Percentiles rank a stretch among this genome's conserved stretches.
These are phyloP conservation scores for thale cress (Arabidopsis thaliana) DNA, from an alignment of 345 rosid genomes.

Conservation along the genomic window DNA sequence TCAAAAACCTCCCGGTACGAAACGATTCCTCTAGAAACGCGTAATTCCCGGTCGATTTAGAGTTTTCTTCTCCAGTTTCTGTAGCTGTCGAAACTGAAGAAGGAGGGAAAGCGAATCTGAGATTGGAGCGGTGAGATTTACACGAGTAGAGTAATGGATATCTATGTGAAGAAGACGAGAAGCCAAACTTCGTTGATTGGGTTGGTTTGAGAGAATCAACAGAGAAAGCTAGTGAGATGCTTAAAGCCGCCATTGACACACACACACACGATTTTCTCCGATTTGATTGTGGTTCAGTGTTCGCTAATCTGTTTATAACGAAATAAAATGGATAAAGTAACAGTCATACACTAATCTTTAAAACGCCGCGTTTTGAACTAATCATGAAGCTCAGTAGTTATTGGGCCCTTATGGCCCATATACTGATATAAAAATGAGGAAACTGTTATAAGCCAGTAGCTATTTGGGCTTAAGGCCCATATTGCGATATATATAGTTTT, in stretches of 20 bases:
- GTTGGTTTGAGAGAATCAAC: conserved; percentile 47
- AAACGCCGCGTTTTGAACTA: no score
- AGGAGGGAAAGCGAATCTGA: conserved; percentile 50
- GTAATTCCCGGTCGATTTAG: conserved; percentile 43
- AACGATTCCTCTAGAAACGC: conserved; percentile 66
- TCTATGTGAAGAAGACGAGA: conserved; percentile 39
- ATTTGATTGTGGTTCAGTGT: conserved; percentile 29
- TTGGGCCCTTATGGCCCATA: no score
- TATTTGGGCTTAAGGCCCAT: conserved; percentile 25
- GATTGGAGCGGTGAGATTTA: conserved; percentile 45
- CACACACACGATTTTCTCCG: conserved; percentile 13
- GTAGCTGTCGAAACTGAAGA: conserved; percentile 52
- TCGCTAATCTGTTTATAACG: conserved; percentile 27
- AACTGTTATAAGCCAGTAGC: neutral
- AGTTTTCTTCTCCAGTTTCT: conserved; percentile 39
- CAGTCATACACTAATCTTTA: neutral
- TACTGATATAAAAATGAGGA: no score
- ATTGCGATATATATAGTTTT: neutral
- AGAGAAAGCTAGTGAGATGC: conserved; percentile 53
- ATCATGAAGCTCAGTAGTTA: no score
- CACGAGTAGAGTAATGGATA: conserved; percentile 44
- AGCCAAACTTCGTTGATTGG: conserved; percentile 34
- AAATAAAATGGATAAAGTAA: conserved; percentile 36
- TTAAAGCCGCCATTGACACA: conserved; percentile 57
- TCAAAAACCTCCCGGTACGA: conserved; percentile 59